A percentile compares a stretch with the other conserved stretches of the same genome.
phyloP scores from a whole-genome alignment of 805 yeast genomes.

The Kodamaea hsintzibuensis region DNA sequence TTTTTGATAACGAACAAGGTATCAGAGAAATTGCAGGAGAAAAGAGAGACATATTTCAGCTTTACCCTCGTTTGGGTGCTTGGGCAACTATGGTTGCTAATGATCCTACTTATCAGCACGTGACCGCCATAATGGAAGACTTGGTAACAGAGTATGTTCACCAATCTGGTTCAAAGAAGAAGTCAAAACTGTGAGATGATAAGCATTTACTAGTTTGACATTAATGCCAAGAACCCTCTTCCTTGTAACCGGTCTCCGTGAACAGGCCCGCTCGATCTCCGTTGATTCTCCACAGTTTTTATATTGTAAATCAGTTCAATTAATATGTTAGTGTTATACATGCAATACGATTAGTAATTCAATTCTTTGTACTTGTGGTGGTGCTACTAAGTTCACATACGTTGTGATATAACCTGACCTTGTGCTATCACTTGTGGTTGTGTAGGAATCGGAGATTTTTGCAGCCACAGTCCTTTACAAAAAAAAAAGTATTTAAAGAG shows the following conservation, averaged over 20 bases:
- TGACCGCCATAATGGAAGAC: conserved; percentile 33
- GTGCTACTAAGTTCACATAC: not conserved
- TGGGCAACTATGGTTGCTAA: conserved; percentile 35
- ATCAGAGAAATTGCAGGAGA: conserved; percentile 36
- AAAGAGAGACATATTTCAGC: conserved; percentile 29
- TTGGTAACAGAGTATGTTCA: conserved; percentile 21
- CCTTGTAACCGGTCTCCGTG: not conserved
- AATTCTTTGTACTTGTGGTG: not conserved
- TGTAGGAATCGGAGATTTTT: not conserved
- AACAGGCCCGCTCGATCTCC: not conserved
- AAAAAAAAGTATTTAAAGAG: conserved; percentile 1
- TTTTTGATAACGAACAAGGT: conserved; percentile 38
- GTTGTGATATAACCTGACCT: not conserved
- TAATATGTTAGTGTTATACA: not conserved
- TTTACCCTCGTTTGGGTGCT: conserved; percentile 37
- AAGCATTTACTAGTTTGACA: too few relatives aligned
- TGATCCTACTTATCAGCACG: conserved; percentile 34
- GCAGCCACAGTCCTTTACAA: conserved; percentile 14
- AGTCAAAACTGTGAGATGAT: not conserved
- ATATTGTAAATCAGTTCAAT: not conserved
- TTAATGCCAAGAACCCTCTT: not conserved
- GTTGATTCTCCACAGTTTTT: not conserved
- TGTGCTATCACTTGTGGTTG: not conserved
- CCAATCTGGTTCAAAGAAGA: not conserved
- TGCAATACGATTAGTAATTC: not conserved